Evolutionary conservation across 176 grass and related monocot genomes (phyloP).

Genomic region (Eremochloa ophiuroides): DNA sequence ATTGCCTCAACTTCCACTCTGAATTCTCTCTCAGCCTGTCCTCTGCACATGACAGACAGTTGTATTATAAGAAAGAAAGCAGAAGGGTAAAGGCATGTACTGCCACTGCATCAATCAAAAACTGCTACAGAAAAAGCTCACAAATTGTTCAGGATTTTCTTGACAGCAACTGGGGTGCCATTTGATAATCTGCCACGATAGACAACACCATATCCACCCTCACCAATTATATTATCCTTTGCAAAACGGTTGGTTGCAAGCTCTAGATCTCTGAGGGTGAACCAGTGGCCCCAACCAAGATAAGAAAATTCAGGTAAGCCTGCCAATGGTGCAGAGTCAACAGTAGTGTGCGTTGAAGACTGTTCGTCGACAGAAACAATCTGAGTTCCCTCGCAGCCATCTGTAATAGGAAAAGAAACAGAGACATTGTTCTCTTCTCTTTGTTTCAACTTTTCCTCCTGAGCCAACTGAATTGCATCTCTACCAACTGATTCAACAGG

Average conservation of each 20-base stretch:
- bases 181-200: constrained; percentile 84
- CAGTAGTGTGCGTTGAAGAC: constrained; percentile 26
- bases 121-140: constrained; percentile 29
- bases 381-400: constrained; percentile 45
- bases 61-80: constrained; percentile 11
- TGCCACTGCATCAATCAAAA: neutral
- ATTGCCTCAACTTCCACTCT: constrained; percentile 99
- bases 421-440: constrained; percentile 56
- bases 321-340: constrained; percentile 43
- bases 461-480: constrained; percentile 41
- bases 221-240: constrained; percentile 89
- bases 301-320: constrained; percentile 90
- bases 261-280: constrained; percentile 89
- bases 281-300: constrained; percentile 96
- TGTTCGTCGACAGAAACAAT: constrained; percentile 38
- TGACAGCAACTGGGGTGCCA: constrained; percentile 74
- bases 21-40: constrained; percentile 96
- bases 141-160: constrained; percentile 97
- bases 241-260: constrained; percentile 73
- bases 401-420: constrained; percentile 26
- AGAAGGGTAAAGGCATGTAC: neutral
- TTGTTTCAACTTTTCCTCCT: constrained; percentile 47
- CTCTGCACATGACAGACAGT: constrained; percentile 45
- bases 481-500: constrained; percentile 50
- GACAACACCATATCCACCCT: constrained; percentile 92